phyloP scores from a whole-genome alignment of 495 filamentous ascomycete species.

The Aspergillus biplanus region DNA sequence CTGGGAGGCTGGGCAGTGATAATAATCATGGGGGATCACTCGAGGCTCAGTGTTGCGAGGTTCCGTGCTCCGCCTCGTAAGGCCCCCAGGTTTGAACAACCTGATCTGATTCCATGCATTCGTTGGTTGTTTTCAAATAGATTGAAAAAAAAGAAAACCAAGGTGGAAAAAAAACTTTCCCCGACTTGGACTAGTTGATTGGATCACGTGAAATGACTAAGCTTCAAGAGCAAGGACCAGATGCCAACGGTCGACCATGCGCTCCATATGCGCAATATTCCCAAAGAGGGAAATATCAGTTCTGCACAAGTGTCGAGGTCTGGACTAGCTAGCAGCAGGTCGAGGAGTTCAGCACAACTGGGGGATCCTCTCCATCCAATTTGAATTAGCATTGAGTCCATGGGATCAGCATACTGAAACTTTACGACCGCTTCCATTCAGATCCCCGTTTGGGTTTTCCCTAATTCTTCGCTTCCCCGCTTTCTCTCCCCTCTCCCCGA shows the following conservation, averaged over 20 bases:
- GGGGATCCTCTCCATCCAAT: neutral
- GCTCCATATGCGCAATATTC: slow-evolving; percentile 22
- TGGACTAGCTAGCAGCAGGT: slow-evolving; percentile 2
- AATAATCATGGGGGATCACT: too few relatives aligned
- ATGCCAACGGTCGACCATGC: slow-evolving; percentile 13
- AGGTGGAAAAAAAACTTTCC: neutral
- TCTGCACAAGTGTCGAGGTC: slow-evolving; percentile 20
- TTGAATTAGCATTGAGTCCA: neutral
- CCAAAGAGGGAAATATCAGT: slow-evolving; percentile 31
- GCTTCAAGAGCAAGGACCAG: neutral
- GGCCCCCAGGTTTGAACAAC: too few relatives aligned
- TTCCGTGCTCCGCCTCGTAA: too few relatives aligned
- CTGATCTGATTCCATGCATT: too few relatives aligned
- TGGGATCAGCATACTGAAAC: neutral
- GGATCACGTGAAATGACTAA: neutral
- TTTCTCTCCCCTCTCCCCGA: neutral
- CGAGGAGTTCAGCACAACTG: neutral
- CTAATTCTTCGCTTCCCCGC: neutral
- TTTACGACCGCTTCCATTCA: neutral
- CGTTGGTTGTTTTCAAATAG: too few relatives aligned
- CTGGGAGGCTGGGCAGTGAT: too few relatives aligned
- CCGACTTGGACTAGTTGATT: too few relatives aligned
- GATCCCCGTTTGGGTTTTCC: slow-evolving; percentile 9
- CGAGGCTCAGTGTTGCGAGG: too few relatives aligned
- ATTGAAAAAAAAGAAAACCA: too few relatives aligned